phyloP scores from a whole-genome alignment of 495 filamentous ascomycete species.

The Hypoxylon perforatum region DNA sequence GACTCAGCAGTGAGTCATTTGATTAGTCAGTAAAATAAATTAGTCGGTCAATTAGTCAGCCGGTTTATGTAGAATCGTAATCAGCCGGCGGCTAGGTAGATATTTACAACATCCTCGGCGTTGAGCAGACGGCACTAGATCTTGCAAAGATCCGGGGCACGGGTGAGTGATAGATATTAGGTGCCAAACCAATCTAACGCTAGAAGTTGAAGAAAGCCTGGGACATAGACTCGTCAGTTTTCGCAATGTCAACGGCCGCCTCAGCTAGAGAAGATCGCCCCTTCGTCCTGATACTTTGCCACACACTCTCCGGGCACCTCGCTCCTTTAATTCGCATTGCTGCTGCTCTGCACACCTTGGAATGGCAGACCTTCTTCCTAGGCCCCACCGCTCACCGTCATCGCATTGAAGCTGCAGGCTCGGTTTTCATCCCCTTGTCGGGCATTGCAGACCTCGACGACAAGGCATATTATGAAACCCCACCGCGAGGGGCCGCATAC shows the following conservation, averaged over 20 bases:
- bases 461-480: slow-evolving; percentile 30
- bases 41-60: too few species aligned
- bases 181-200: too few species aligned
- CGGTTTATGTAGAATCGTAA: too few species aligned
- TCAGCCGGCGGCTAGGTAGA: too few species aligned
- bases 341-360: slow-evolving; percentile 29
- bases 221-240: neutral
- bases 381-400: slow-evolving; percentile 41
- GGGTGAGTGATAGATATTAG: too few species aligned
- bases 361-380: slow-evolving; percentile 49
- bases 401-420: slow-evolving; percentile 43
- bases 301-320: slow-evolving; percentile 48
- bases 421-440: slow-evolving; percentile 47
- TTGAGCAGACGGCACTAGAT: too few species aligned
- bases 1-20: too few species aligned
- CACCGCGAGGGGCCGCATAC: slow-evolving; percentile 17
- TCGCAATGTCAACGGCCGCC: neutral
- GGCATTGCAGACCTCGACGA: slow-evolving; percentile 44
- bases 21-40: too few species aligned
- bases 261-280: slow-evolving; percentile 22
- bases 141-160: too few species aligned
- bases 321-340: slow-evolving; percentile 47
- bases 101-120: too few species aligned
- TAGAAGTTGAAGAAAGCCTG: neutral
- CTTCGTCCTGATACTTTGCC: slow-evolving; percentile 45